Base-by-base conservation (phyloP, 106 monocot genomes). In the Acanthochlamys bracteata region DNA sequence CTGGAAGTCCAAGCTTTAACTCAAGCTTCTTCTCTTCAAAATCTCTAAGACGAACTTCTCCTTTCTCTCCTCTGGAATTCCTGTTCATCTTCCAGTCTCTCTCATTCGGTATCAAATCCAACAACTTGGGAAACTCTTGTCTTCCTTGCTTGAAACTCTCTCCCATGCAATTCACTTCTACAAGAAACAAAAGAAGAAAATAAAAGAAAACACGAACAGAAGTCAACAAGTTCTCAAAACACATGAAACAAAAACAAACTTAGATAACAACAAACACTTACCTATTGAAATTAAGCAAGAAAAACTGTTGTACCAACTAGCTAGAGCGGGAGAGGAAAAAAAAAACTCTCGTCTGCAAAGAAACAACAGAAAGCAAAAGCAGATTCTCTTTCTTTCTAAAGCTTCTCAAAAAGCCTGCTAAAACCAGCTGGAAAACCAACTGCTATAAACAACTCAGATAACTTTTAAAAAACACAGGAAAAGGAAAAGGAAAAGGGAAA, bases 81-180 rank as follows among this genome's bases (percentile, higher is more conserved):
- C 25, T 33, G 33, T 33, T 74, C 57, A 40, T 14, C 59, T 47
- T 73, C 81, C 76, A 66, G 41, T 75, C 62, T 41, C 33, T 59
- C 63, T 67, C 71, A 42, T 70, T 65, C 39, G 75, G 72, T 49
- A 79, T 79, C 49, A 79, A 61, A 41, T 83, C 71, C 9, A 79
- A 75, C 4, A 83, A 71, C 64, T 62, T 45, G 7, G 75, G 74
- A 66, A 57, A 45, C 0, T 53, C 13, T 9, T 17, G 69, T 47
- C 42, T 62, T 58, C 53, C 63, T 42, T 67, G 61, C 27, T 62
- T 73, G 25, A 12, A 64, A 11, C 40, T 53, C 60, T 59, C 73
- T 64, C 69, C 79, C 79, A 74, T 69, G 26, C 11, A 20, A 16
- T 26, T 58, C 6, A 51, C n/a, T 2, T 13, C 13, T 51, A 51